Base-by-base conservation (phyloP, 2,329 filamentous ascomycete genomes). In the Pleoardoris graminearum region DNA sequence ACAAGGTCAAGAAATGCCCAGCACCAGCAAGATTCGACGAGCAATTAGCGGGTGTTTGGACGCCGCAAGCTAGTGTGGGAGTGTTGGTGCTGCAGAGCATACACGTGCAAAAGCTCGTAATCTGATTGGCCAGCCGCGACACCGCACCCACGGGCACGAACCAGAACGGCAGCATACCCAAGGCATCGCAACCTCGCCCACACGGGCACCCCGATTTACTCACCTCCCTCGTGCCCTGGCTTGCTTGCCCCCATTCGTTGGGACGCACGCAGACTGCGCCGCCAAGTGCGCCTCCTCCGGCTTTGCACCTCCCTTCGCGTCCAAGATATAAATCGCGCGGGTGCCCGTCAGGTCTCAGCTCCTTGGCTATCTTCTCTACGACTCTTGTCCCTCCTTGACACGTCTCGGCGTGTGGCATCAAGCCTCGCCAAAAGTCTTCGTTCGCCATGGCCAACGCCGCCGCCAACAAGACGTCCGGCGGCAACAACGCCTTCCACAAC, bases 401-500 rank as follows among this genome's bases (percentile, higher is more conserved):
- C 12, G 14, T 29, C 50, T 49, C 45, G 49, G 32, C 32, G 36
- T 29, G 51, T 54, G 58, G 50, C 12, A 19, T 50, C 51, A 47
- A 55, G 56, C 53, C 46, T 63, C 51, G 58, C 50, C 58, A 51
- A 54, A 50, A 55, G 51, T 51, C 57, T 60, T 59, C 53, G 51
- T 14, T 59, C 53, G 48, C 16, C 52, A 44, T 43, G 37, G 33
- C 43, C 37, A 36, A 23, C 46, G 30, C 29, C 25, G 55, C 57
- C 54, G 51, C 50, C 21, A 39, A 54, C 44, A 64, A 60, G 48
- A 66, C 62, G 10, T 41, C 62, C 7, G 67, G 67, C 46, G 67
- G 67, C 27, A 70, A 70, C 54, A 60, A 57, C 46, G 67, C 67
- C 27, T 69, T 68, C 61, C 62, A 66, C 60, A 66, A 66, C 50